Evolutionary conservation across 2,329 filamentous ascomycete species (phyloP).

Genomic region (Epichloe scottii): DNA sequence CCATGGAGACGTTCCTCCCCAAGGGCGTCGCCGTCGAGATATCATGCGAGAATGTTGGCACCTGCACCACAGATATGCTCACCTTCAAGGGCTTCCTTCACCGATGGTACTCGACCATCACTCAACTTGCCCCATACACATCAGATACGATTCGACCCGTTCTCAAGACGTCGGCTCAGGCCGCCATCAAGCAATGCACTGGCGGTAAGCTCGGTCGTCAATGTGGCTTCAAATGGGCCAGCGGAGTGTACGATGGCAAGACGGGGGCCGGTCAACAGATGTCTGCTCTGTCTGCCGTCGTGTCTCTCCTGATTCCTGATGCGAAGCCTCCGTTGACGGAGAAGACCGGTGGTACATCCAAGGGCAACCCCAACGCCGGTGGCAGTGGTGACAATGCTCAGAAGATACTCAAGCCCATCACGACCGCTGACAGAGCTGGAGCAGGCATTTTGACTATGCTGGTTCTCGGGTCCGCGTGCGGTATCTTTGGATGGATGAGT

Average conservation of each 20-base stretch:
- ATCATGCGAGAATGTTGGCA: constrained; percentile 41
- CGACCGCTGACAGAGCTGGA: constrained; percentile 32
- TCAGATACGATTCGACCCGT: constrained; percentile 35
- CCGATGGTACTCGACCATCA: constrained; percentile 41
- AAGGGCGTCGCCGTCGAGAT: constrained; percentile 46
- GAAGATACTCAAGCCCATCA: constrained; percentile 22
- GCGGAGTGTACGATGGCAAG: constrained; percentile 37
- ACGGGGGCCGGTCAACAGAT: constrained; percentile 48
- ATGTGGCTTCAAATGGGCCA: constrained; percentile 44
- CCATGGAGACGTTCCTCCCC: constrained; percentile 38
- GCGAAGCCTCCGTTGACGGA: constrained; percentile 31
- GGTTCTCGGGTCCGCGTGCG: constrained; percentile 26
- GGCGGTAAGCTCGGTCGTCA: constrained; percentile 33
- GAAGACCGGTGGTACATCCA: constrained; percentile 37
- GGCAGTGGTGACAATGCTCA: constrained; percentile 23
- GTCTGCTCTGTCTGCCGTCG: constrained; percentile 43
- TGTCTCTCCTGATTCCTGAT: constrained; percentile 34
- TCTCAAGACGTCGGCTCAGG: constrained; percentile 37
- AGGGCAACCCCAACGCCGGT: constrained; percentile 31
- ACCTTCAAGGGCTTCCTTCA: constrained; percentile 51
- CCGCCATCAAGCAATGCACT: constrained; percentile 42
- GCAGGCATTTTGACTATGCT: constrained; percentile 35
- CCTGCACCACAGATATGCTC: constrained; percentile 51
- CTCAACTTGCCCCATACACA: constrained; percentile 42
- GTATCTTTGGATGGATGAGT: constrained; percentile 38